phyloP scores from a whole-genome alignment of 192 early-diverging fungal genomes.

The Entomortierella lignicola region DNA sequence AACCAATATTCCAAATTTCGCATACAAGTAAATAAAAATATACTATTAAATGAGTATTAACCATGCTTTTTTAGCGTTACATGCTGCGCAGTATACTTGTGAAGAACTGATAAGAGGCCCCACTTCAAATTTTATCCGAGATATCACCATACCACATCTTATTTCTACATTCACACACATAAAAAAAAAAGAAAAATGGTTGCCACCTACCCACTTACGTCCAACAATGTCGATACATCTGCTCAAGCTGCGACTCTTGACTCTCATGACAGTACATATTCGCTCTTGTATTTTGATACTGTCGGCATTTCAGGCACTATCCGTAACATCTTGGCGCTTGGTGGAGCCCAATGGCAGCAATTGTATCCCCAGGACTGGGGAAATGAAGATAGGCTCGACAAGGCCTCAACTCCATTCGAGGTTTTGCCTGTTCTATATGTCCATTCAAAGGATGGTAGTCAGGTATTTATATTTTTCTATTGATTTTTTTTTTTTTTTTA shows the following conservation, averaged over 20 bases:
- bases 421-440: constrained; percentile 47
- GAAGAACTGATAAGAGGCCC: too few relatives aligned
- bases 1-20: too few relatives aligned
- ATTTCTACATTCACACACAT: background rate
- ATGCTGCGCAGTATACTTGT: too few relatives aligned
- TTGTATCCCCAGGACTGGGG: constrained; percentile 46
- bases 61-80: too few relatives aligned
- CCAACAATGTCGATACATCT: constrained; percentile 16
- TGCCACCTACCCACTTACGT: constrained; percentile 17
- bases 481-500: too few relatives aligned
- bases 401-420: constrained; percentile 32
- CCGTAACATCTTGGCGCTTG: constrained; percentile 28
- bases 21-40: too few relatives aligned
- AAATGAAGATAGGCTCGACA: constrained; percentile 27
- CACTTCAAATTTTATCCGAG: too few relatives aligned
- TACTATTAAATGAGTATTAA: too few relatives aligned
- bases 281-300: constrained; percentile 46
- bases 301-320: constrained; percentile 24
- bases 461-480: constrained; percentile 23
- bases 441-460: constrained; percentile 31
- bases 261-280: constrained; percentile 28
- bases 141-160: background rate
- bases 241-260: constrained; percentile 30
- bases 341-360: constrained; percentile 26
- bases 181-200: constrained; percentile 17